phyloP scores from a whole-genome alignment of 2,329 filamentous ascomycete genomes.

The Apiospora aurea region DNA sequence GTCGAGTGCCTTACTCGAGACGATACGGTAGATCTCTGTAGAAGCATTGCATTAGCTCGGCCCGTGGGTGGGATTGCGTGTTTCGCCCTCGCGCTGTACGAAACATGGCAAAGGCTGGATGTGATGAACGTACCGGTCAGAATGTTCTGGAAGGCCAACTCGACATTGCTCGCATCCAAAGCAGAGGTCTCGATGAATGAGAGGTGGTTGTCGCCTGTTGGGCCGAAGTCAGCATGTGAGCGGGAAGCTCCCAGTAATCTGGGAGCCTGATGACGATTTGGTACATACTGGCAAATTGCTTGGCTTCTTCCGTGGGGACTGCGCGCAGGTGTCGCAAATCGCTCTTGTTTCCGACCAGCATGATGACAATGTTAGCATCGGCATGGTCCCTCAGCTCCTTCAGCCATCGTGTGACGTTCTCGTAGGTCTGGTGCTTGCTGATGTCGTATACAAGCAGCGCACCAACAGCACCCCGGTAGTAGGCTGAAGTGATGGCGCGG shows the following conservation, averaged over 20 bases:
- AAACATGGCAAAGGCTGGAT: neutral
- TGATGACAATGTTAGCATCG: conserved; percentile 99
- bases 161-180: conserved; percentile 97
- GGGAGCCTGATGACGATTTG: conserved; percentile 25
- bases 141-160: conserved; percentile 99
- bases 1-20: conserved; percentile 96
- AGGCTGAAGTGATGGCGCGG: conserved; percentile 97
- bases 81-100: conserved; percentile 24
- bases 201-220: conserved; percentile 89
- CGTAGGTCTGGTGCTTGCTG: conserved; percentile 99
- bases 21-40: conserved; percentile 97
- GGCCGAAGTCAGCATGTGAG: conserved; percentile 37
- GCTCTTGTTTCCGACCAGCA: conserved; percentile 99
- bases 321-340: conserved; percentile 98
- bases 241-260: neutral
- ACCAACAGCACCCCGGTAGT: conserved; percentile 97
- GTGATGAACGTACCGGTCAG: conserved; percentile 77
- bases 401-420: conserved; percentile 98
- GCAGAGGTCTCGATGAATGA: conserved; percentile 99
- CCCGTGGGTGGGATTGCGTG: conserved; percentile 30
- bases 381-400: conserved; percentile 98
- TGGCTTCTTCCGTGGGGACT: conserved; percentile 97
- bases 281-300: conserved; percentile 88
- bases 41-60: conserved; percentile 16
- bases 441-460: conserved; percentile 99